These are phyloP conservation scores for Quercus dentata DNA, from an alignment of 306 rosid species.

Conservation along the genomic window DNA sequence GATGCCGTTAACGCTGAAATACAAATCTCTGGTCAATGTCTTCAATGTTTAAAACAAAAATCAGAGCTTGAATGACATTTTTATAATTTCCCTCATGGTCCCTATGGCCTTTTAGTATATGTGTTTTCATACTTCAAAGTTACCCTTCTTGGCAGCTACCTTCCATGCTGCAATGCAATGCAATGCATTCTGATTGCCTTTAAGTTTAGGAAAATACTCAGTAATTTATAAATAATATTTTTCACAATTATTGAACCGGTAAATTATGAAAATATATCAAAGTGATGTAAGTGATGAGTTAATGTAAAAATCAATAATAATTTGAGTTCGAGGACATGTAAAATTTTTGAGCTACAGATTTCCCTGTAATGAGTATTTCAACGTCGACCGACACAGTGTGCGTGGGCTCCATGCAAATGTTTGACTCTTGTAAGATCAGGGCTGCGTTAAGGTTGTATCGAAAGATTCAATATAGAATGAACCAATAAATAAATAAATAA, in stretches of 20 bases:
- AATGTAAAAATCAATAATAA: no score
- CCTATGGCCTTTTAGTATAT: no score
- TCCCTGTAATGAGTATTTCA: not conserved
- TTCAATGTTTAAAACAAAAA: not conserved
- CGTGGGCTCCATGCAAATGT: slow-evolving; percentile 29
- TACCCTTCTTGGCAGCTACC: slow-evolving; percentile 12
- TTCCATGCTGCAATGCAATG: slow-evolving; percentile 7
- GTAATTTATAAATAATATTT: no score
- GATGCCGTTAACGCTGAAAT: not conserved
- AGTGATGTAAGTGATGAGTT: no score
- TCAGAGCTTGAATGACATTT: not conserved
- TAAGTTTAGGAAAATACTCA: no score
- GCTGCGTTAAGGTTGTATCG: not conserved
- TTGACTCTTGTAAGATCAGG: slow-evolving; percentile 13
- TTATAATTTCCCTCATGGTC: no score
- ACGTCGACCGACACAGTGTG: slow-evolving; percentile 36
- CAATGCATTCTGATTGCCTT: not conserved
- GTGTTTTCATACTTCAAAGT: not conserved
- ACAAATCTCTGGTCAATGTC: not conserved
- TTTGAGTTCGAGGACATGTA: slow-evolving; percentile 1
- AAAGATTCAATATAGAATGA: not conserved
- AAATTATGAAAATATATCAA: no score
- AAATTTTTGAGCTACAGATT: not conserved
- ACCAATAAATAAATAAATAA: not conserved
- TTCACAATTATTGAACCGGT: no score